A percentile compares a stretch with the other conserved stretches of the same genome.
Evolutionary conservation across 2,329 filamentous ascomycete genomes (phyloP).

Genomic region (Ophiostoma angusticollis): DNA sequence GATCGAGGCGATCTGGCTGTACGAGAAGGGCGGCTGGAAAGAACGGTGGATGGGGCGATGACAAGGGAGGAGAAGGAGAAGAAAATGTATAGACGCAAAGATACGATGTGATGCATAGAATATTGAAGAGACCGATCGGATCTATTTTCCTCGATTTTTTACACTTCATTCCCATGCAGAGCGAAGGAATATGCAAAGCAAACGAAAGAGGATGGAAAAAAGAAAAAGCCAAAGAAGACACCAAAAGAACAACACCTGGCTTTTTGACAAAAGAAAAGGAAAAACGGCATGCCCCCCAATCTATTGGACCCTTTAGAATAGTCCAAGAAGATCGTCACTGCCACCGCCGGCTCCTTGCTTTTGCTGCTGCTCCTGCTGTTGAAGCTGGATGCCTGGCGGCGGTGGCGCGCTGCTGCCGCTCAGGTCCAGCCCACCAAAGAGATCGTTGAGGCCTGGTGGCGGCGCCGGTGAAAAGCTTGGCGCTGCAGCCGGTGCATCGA

Average conservation of each 20-base stretch:
- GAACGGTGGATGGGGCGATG: constrained; percentile 48
- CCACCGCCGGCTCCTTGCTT: constrained; percentile 26
- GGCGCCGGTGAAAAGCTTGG: constrained; percentile 21
- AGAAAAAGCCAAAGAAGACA: too few species aligned
- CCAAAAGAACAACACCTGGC: background rate
- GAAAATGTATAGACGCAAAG: background rate
- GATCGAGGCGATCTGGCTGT: constrained; percentile 80
- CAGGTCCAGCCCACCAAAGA: constrained; percentile 75
- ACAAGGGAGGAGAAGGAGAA: constrained; percentile 28
- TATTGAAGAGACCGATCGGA: too few species aligned
- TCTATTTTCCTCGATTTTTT: too few species aligned
- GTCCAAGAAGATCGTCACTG: constrained; percentile 45
- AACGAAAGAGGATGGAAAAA: too few species aligned
- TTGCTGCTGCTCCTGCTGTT: constrained; percentile 27
- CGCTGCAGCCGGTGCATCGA: constrained; percentile 44
- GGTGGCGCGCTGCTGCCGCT: constrained; percentile 51
- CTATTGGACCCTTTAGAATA: constrained; percentile 31
- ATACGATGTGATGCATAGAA: too few species aligned
- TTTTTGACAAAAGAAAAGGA: background rate
- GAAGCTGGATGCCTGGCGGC: constrained; percentile 48
- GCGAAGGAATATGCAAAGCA: background rate
- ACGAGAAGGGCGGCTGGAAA: constrained; percentile 58
- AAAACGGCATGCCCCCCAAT: background rate
- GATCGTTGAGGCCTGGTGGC: constrained; percentile 57
- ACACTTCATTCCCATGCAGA: constrained; percentile 3